Base-by-base conservation (phyloP, 352 stramenopile genomes). In the Phytophthora cryptogea region DNA sequence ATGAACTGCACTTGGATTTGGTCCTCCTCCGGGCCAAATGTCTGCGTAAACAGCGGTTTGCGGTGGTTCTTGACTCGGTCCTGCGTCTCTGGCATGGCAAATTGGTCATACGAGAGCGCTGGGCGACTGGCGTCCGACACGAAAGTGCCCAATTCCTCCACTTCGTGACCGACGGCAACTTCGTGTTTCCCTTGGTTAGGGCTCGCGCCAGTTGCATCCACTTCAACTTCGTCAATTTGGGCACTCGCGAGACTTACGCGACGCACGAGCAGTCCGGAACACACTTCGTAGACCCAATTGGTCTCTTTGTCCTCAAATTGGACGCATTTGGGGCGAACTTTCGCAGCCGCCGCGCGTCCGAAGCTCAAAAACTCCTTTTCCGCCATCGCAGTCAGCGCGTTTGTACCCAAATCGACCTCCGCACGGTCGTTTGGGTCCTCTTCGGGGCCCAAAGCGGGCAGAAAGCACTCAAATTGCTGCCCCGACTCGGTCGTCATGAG, bases 401-500 rank as follows among this genome's bases (percentile, higher is more conserved):
- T 16, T n/a, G 55, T 8, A 16, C 14, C 8, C 5, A 44, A 28
- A 44, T n/a, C 3, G 7, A 28, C 17, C 17, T 28, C 7, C 16
- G 17, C 39, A 2, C 4, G 14, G 6, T 44, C 39, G 11, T 39
- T 39, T 39, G 33, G 33, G 33, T 39, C 33, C 33, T 39, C 33
- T 14, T 39, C 11, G 8, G 4, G 6, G 4, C 32, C 45, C 1
- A 76, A 62, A 17, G 77, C 54, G 31, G 83, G 83, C 45, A 92
- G 43, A 49, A 89, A 90, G 46, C 83, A 92, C 72, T 90, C 78
- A 50, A 92, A 89, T 54, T 73, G 71, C 49, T 89, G 72, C 1
- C 80, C 80, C 8, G 79, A 76, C 57, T 76, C 72, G 14, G 78
- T 86, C 37, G 80, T 81, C 79, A 92, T 89, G 31, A 80, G 23